Conservation (phyloP, 176 grass and related monocot genomes). For the Avena sativa region DNA sequence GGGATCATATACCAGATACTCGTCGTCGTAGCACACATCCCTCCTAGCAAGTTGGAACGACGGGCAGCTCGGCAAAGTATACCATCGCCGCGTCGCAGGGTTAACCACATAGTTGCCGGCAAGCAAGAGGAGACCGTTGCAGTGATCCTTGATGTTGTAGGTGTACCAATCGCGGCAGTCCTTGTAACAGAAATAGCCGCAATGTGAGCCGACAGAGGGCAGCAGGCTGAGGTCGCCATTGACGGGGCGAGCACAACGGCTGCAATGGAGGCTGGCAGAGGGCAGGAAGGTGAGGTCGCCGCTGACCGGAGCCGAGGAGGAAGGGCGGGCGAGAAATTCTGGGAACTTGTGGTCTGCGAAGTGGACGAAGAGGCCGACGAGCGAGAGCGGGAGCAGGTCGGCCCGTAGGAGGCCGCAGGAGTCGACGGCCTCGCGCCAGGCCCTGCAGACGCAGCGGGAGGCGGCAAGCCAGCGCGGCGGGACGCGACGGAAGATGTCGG, state of each 20-base stretch:
- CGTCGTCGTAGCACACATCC: not conserved
- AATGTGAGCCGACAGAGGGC: not conserved
- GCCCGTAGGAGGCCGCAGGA: not conserved
- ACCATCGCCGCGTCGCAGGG: not conserved
- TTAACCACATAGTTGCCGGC: not conserved
- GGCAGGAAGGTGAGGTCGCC: not conserved
- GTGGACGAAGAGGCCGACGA: not conserved
- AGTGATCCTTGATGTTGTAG: not conserved
- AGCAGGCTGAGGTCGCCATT: not conserved
- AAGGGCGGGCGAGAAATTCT: not conserved
- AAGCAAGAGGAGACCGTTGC: not conserved
- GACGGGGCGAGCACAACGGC: not conserved
- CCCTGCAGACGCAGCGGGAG: not conserved
- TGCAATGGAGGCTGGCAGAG: not conserved
- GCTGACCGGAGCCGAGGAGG: not conserved
- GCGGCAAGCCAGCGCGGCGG: not conserved
- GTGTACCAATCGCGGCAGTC: not conserved
- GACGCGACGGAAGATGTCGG: not conserved
- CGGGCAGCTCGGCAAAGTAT: not conserved
- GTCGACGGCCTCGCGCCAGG: not conserved
- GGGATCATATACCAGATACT: not conserved
- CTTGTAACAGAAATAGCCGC: not conserved
- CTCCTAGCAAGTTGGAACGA: not conserved
- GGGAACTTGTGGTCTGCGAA: not conserved
- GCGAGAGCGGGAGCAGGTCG: not conserved